A percentile compares a stretch with the other conserved stretches of the same genome.
Conservation (phyloP, 192 early-diverging fungal genomes). For the Rhizoclosmatium sp. region DNA sequence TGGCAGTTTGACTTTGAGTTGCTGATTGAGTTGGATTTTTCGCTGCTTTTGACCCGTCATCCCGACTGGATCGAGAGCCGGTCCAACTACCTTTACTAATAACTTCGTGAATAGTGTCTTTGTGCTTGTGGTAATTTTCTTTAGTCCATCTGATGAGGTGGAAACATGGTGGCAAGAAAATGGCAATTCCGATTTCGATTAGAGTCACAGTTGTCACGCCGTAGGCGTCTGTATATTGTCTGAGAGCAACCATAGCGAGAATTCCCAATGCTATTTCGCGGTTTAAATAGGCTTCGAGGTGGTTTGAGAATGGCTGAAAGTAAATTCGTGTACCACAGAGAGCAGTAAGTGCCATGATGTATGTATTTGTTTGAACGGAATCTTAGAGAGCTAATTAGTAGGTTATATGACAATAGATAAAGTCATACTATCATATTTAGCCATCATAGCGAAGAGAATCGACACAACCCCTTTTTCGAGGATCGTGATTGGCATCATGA, state of each 20-base stretch:
- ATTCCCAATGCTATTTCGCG: not conserved
- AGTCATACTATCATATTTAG: slow-evolving; percentile 7
- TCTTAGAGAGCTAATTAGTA: not conserved
- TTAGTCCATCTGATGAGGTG: too few species aligned
- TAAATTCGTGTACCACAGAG: slow-evolving; percentile 18
- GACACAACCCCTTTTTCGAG: slow-evolving; percentile 26
- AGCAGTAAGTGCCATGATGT: not conserved
- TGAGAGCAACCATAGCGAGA: slow-evolving; percentile 17
- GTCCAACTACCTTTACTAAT: too few species aligned
- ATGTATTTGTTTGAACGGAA: not conserved
- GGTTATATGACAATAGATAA: not conserved
- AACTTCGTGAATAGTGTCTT: too few species aligned
- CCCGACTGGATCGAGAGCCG: too few species aligned
- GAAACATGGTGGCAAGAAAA: too few species aligned
- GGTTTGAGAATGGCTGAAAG: slow-evolving; percentile 19
- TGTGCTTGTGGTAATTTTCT: too few species aligned
- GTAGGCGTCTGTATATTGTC: not conserved
- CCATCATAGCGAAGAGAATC: slow-evolving; percentile 17
- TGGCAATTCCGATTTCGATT: too few species aligned
- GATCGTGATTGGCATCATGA: slow-evolving; percentile 21
- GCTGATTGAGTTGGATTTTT: too few species aligned
- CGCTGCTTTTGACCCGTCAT: too few species aligned
- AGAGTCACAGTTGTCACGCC: not conserved
- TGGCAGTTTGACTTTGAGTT: too few species aligned
- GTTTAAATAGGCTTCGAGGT: slow-evolving; percentile 8